A percentile compares a stretch with the other conserved stretches of the same genome.
phyloP scores from a whole-genome alignment of 2,329 filamentous ascomycete species.

The Diaporthe amygdali region DNA sequence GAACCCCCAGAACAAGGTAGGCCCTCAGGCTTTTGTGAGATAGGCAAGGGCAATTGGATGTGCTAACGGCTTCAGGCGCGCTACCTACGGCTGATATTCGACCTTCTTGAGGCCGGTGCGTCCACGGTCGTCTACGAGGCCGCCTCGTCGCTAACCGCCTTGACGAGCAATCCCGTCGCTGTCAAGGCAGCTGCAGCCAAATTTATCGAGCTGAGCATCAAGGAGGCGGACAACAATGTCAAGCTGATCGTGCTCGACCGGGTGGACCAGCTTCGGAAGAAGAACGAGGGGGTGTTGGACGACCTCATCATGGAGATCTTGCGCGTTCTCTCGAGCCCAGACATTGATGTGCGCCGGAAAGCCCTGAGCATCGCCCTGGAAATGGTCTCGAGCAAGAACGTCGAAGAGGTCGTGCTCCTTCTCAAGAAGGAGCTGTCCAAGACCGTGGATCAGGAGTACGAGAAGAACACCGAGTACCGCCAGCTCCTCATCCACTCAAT shows the following conservation, averaged over 20 bases:
- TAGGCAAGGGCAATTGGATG: not conserved
- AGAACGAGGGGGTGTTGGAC: constrained; percentile 89
- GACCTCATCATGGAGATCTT: constrained; percentile 97
- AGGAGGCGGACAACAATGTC: constrained; percentile 98
- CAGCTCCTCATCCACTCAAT: constrained; percentile 96
- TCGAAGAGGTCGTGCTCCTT: constrained; percentile 94
- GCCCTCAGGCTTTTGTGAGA: constrained; percentile 28
- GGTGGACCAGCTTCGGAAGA: constrained; percentile 84
- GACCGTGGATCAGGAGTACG: constrained; percentile 97
- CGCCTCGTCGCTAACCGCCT: constrained; percentile 88
- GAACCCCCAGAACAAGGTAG: constrained; percentile 90
- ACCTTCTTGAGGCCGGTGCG: constrained; percentile 88
- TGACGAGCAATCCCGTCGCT: constrained; percentile 95
- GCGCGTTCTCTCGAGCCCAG: constrained; percentile 90
- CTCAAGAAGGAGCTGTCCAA: constrained; percentile 98
- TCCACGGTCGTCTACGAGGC: constrained; percentile 98
- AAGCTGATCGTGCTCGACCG: constrained; percentile 97
- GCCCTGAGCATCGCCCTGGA: constrained; percentile 89
- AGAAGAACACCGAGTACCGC: constrained; percentile 96
- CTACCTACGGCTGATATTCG: constrained; percentile 94
- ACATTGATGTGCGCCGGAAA: constrained; percentile 94
- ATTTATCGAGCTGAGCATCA: constrained; percentile 96
- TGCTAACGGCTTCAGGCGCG: constrained; percentile 65
- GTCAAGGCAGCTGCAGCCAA: constrained; percentile 96
- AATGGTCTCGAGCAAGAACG: constrained; percentile 99